phyloP scores from a whole-genome alignment of 1,139 yeast species.

The Kodamaea sp. region DNA sequence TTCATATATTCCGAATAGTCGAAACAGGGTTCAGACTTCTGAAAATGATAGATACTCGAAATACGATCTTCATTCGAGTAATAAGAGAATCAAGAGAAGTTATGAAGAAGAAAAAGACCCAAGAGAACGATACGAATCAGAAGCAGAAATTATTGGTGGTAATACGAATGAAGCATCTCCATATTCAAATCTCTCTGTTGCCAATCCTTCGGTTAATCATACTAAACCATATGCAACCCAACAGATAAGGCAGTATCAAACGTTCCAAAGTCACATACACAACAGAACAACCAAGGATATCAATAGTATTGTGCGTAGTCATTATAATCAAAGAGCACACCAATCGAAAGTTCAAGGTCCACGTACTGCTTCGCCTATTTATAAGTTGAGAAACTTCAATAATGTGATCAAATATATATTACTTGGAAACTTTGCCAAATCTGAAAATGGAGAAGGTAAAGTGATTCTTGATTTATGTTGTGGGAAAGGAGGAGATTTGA shows the following conservation, averaged over 20 bases:
- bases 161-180: constrained; percentile 22
- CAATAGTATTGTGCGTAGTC: constrained; percentile 67
- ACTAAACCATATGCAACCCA: constrained; percentile 6
- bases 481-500: constrained; percentile 97
- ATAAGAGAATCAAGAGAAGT: constrained; percentile 10
- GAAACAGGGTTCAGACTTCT: background rate
- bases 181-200: constrained; percentile 29
- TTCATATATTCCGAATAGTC: constrained; percentile 2
- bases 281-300: constrained; percentile 36
- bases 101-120: constrained; percentile 15
- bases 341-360: constrained; percentile 57
- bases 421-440: constrained; percentile 61
- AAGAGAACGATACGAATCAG: constrained; percentile 7
- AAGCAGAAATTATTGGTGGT: constrained; percentile 2
- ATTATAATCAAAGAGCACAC: constrained; percentile 82
- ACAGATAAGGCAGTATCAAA: constrained; percentile 26
- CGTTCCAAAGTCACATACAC: constrained; percentile 40
- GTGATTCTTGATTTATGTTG: constrained; percentile 80
- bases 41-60: constrained; percentile 28
- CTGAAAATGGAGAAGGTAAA: constrained; percentile 43
- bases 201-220: constrained; percentile 26
- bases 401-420: constrained; percentile 86
- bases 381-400: constrained; percentile 82
- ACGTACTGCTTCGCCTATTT: constrained; percentile 77
- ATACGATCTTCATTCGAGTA: constrained; percentile 16